Percentiles rank a stretch among this genome's conserved stretches.
Conservation (phyloP, 352 stramenopile genomes). For the Globisporangium nagaii region DNA sequence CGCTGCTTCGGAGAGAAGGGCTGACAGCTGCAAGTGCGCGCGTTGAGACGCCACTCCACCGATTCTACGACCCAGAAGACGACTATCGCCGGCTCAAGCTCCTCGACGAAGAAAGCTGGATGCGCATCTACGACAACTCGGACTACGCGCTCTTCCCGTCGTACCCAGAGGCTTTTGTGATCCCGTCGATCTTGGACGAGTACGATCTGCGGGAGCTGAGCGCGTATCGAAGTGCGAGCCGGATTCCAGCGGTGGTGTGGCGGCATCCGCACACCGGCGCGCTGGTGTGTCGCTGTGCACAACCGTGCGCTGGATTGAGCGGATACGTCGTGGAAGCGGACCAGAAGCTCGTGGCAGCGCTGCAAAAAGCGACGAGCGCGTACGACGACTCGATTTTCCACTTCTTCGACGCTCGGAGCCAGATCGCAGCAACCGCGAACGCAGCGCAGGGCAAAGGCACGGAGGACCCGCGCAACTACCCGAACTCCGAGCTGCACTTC, state of each 20-base stretch:
- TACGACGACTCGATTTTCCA: constrained; percentile 72
- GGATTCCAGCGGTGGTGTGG: constrained; percentile 93
- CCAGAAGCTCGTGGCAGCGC: constrained; percentile 68
- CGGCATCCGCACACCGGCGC: constrained; percentile 87
- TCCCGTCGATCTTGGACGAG: constrained; percentile 90
- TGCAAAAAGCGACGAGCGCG: constrained; percentile 58
- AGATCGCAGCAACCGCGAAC: constrained; percentile 84
- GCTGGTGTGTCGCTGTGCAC: constrained; percentile 83
- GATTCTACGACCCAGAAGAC: constrained; percentile 68
- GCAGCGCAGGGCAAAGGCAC: constrained; percentile 85
- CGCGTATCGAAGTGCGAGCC: constrained; percentile 92
- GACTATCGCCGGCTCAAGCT: constrained; percentile 80
- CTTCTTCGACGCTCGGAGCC: constrained; percentile 80
- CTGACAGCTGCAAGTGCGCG: constrained; percentile 14
- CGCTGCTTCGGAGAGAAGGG: constrained; percentile 44
- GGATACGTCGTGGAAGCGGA: constrained; percentile 78
- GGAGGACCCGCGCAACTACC: constrained; percentile 93
- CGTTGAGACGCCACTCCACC: constrained; percentile 32
- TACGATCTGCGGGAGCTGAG: constrained; percentile 82
- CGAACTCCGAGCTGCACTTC: constrained; percentile 94
- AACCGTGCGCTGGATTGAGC: constrained; percentile 78
- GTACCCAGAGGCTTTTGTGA: constrained; percentile 92
- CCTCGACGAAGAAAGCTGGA: constrained; percentile 76
- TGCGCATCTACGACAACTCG: constrained; percentile 82
- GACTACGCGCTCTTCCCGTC: constrained; percentile 89